A percentile compares a stretch with the other conserved stretches of the same genome.
Conservation (phyloP, 352 stramenopile species). For the Globisporangium abappressorium region DNA sequence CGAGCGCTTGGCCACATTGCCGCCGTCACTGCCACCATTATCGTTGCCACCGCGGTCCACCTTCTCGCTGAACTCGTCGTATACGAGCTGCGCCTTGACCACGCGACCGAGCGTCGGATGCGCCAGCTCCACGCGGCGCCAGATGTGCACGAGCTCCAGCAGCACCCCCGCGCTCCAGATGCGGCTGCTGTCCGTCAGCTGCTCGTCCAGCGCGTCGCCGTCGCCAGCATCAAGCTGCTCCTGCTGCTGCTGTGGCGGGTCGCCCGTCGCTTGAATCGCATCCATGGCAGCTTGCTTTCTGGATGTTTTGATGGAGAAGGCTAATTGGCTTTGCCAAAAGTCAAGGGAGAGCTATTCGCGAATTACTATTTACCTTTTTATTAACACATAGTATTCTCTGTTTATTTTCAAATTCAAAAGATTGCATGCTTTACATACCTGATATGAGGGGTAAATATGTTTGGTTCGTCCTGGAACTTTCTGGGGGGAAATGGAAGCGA, state of each 20-base stretch:
- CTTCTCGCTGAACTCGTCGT: constrained; percentile 44
- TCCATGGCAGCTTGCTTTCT: not conserved
- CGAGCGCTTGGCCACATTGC: constrained; percentile 28
- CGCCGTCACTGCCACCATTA: not conserved
- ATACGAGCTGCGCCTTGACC: constrained; percentile 45
- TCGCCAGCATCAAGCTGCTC: constrained; percentile 10
- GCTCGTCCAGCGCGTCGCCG: constrained; percentile 29
- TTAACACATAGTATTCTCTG: too few relatives aligned
- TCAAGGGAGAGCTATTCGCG: too few relatives aligned
- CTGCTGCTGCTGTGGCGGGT: not conserved
- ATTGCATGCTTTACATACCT: not conserved
- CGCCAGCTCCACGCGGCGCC: constrained; percentile 36
- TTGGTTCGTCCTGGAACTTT: not conserved
- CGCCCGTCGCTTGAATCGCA: not conserved
- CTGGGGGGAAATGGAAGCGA: too few relatives aligned
- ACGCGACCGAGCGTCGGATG: constrained; percentile 36
- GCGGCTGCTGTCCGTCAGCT: constrained; percentile 37
- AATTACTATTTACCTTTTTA: too few relatives aligned
- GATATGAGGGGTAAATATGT: not conserved
- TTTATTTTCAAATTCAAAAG: too few relatives aligned
- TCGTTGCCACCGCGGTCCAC: constrained; percentile 19
- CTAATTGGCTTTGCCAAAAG: too few relatives aligned
- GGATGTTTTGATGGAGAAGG: too few relatives aligned
- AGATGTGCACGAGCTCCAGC: constrained; percentile 56
- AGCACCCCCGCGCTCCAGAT: constrained; percentile 56